These are phyloP conservation scores for Raphanus hybrid DNA, from an alignment of 441 rosid genomes.

Conservation along the genomic window DNA sequence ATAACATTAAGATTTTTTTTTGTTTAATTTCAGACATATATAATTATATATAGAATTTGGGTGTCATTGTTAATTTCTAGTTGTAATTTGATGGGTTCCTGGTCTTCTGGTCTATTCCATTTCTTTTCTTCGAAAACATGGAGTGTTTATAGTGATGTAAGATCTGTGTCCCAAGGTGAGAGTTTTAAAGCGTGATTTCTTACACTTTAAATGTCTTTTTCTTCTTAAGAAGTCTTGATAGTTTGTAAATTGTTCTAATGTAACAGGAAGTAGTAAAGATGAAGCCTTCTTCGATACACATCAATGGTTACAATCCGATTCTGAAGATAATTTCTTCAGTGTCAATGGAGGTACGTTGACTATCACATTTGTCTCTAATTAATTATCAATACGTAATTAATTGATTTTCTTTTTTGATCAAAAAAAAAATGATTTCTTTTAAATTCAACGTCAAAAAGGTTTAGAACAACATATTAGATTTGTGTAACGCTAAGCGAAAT, in stretches of 20 bases:
- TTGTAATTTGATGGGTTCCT: slow-evolving; percentile 12
- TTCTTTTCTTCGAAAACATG: slow-evolving; percentile 7
- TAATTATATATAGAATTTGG: not conserved
- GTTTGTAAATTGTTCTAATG: slow-evolving; percentile 13
- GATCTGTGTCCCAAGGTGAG: slow-evolving; percentile 16
- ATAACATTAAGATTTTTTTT: not conserved
- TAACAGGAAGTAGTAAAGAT: slow-evolving; percentile 79
- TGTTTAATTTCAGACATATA: not conserved
- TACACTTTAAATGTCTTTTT: not conserved
- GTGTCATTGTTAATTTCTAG: slow-evolving; percentile 9
- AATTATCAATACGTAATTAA: not conserved
- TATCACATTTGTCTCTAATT: not conserved
- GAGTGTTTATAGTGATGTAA: slow-evolving; percentile 24
- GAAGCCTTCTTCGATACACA: slow-evolving; percentile 77
- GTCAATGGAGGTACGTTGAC: slow-evolving; percentile 74
- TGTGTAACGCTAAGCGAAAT: not conserved
- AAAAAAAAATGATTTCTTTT: not conserved
- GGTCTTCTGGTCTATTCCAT: not conserved
- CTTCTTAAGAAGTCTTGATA: slow-evolving; percentile 2
- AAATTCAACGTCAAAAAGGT: not conserved
- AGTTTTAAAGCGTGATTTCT: not conserved
- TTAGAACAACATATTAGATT: not conserved
- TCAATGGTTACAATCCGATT: slow-evolving; percentile 75
- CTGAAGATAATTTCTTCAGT: slow-evolving; percentile 82
- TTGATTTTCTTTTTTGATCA: not conserved